Evolutionary conservation across 2,329 filamentous ascomycete genomes (phyloP).

Genomic region (Pseudohalonectria lignicola): DNA sequence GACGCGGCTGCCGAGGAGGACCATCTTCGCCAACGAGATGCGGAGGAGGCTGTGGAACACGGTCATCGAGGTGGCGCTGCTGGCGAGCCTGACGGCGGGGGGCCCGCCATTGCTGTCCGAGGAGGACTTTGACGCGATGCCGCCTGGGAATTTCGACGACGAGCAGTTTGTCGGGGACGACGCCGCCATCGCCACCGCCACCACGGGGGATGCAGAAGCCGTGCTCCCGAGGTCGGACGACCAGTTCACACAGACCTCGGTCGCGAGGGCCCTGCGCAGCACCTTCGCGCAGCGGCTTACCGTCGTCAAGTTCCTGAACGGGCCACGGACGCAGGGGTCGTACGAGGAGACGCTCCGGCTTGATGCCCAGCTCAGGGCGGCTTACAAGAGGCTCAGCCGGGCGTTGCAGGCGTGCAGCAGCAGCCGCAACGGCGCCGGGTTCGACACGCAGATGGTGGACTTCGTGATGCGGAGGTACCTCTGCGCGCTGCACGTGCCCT

Average conservation of each 20-base stretch:
- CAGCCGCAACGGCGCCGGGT: conserved; percentile 10
- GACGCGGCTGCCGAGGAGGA: conserved; percentile 32
- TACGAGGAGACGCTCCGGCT: conserved; percentile 32
- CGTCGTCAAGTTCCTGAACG: conserved; percentile 11
- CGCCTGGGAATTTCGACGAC: conserved; percentile 41
- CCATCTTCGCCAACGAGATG: conserved; percentile 37
- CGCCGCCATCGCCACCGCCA: too few relatives aligned
- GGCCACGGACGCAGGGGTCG: conserved; percentile 15
- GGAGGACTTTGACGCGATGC: conserved; percentile 36
- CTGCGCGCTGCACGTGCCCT: conserved; percentile 43
- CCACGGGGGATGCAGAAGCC: conserved; percentile 1
- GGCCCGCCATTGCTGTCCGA: conserved; percentile 34
- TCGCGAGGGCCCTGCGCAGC: conserved; percentile 28
- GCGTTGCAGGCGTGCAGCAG: conserved; percentile 13
- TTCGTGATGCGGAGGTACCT: conserved; percentile 43
- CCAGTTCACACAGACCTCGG: conserved; percentile 7
- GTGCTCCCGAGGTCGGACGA: not conserved
- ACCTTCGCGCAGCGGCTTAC: conserved; percentile 30
- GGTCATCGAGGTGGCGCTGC: conserved; percentile 41
- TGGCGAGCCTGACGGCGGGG: conserved; percentile 38
- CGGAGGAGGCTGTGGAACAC: conserved; percentile 45
- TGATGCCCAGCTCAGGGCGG: conserved; percentile 24
- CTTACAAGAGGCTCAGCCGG: conserved; percentile 27
- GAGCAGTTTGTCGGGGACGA: conserved; percentile 31
- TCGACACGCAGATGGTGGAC: conserved; percentile 34